phyloP scores from a whole-genome alignment of 2,329 filamentous ascomycete species.

The Didymosphaeria variabile region DNA sequence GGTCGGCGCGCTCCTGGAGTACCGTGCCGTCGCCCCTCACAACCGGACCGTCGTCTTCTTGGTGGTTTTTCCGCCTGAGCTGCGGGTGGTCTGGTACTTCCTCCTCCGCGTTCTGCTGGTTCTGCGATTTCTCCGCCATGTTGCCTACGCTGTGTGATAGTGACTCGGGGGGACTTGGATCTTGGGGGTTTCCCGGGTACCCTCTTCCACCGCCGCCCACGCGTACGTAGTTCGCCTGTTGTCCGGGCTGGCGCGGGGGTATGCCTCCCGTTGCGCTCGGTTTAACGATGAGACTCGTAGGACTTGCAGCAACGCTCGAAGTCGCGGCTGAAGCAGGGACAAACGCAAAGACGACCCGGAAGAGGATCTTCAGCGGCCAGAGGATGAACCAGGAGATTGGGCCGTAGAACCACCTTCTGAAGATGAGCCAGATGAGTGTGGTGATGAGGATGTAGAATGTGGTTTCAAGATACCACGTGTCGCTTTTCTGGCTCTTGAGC shows the following conservation, averaged over 20 bases:
- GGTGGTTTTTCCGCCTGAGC: slow-evolving; percentile 30
- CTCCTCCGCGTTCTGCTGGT: slow-evolving; percentile 30
- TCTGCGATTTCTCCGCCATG: slow-evolving; percentile 52
- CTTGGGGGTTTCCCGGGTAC: slow-evolving; percentile 50
- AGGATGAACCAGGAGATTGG: slow-evolving; percentile 90
- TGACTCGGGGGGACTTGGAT: slow-evolving; percentile 48
- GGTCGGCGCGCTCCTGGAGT: slow-evolving; percentile 49
- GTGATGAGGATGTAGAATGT: slow-evolving; percentile 81
- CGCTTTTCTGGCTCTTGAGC: slow-evolving; percentile 88
- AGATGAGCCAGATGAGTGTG: slow-evolving; percentile 86
- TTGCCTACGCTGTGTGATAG: slow-evolving; percentile 53
- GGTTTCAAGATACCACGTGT: slow-evolving; percentile 97
- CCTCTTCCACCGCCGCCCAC: slow-evolving; percentile 62
- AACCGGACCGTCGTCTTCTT: slow-evolving; percentile 43
- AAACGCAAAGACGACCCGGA: slow-evolving; percentile 66
- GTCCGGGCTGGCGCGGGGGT: slow-evolving; percentile 40
- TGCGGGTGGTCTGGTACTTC: slow-evolving; percentile 30
- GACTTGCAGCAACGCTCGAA: slow-evolving; percentile 28
- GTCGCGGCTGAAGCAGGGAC: slow-evolving; percentile 53
- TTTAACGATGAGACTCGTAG: slow-evolving; percentile 54
- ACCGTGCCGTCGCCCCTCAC: slow-evolving; percentile 58
- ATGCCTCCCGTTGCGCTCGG: slow-evolving; percentile 53
- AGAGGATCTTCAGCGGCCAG: slow-evolving; percentile 76
- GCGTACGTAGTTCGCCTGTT: slow-evolving; percentile 48
- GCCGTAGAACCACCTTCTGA: slow-evolving; percentile 84